Evolutionary conservation across 345 rosid species (phyloP).

Genomic region (Eucalyptus melliodora): DNA sequence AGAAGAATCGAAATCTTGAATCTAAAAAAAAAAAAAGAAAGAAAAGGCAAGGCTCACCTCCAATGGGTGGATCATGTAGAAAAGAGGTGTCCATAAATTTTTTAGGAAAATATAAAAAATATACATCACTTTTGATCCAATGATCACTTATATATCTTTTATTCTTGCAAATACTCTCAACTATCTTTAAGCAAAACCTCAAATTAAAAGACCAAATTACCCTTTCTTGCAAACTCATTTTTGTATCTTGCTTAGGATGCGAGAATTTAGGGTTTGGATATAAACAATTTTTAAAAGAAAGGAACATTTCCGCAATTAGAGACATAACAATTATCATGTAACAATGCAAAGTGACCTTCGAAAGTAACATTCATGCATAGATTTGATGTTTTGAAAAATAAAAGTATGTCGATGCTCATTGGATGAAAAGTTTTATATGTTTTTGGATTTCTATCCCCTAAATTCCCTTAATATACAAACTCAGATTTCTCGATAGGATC

Average conservation of each 20-base stretch:
- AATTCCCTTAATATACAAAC: neutral
- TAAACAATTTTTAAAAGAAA: neutral
- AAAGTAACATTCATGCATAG: neutral
- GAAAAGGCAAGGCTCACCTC: neutral
- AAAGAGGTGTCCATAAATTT: neutral
- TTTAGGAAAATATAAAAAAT: neutral
- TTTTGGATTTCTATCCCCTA: neutral
- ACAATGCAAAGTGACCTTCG: neutral
- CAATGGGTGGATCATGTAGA: accelerated
- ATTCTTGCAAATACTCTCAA: neutral
- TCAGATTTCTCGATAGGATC: neutral
- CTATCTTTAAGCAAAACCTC: neutral
- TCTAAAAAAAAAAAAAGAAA: accelerated
- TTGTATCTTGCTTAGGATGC: neutral
- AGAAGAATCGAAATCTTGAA: neutral
- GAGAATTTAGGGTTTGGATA: neutral
- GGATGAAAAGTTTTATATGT: neutral
- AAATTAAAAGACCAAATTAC: neutral
- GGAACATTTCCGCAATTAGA: neutral
- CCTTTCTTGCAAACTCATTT: neutral
- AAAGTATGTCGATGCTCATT: neutral
- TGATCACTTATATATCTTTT: neutral
- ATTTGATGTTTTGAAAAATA: neutral
- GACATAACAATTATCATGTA: neutral
- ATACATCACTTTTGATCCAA: neutral